phyloP scores from a whole-genome alignment of 345 rosid genomes.

The Passiflora organensis region DNA sequence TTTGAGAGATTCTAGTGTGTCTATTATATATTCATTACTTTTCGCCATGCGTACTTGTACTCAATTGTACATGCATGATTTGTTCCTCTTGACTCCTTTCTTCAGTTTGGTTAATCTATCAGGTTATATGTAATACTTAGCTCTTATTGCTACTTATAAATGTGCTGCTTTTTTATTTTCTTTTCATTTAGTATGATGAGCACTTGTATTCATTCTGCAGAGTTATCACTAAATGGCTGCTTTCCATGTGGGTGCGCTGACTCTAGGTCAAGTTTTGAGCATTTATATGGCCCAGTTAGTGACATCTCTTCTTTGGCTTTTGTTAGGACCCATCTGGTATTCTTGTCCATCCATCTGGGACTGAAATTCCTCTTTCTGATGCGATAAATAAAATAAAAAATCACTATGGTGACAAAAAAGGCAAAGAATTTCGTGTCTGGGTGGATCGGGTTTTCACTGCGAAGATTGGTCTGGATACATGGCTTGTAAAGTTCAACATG shows the following conservation, averaged over 20 bases:
- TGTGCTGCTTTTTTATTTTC: too few species aligned
- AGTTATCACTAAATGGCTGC: neutral
- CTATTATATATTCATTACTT: too few species aligned
- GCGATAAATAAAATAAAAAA: constrained; percentile 42
- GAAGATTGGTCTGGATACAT: constrained; percentile 50
- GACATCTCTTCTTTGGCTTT: neutral
- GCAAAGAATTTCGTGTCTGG: constrained; percentile 72
- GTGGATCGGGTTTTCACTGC: constrained; percentile 61
- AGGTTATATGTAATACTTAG: too few species aligned
- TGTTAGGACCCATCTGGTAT: constrained; percentile 56
- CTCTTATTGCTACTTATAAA: too few species aligned
- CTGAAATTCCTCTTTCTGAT: constrained; percentile 49
- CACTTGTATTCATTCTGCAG: too few species aligned
- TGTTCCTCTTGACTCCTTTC: too few species aligned
- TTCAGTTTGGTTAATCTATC: too few species aligned
- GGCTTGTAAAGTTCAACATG: constrained; percentile 69
- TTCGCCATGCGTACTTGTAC: too few species aligned
- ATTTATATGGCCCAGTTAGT: neutral
- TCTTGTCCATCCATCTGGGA: constrained; percentile 70
- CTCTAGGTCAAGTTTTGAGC: neutral
- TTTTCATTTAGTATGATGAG: too few species aligned
- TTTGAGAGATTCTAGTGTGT: too few species aligned
- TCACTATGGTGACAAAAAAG: constrained; percentile 71
- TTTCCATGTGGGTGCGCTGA: neutral
- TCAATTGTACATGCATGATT: too few species aligned